Evolutionary conservation across 2,329 filamentous ascomycete genomes (phyloP).

Genomic region (Capronia epimyces): DNA sequence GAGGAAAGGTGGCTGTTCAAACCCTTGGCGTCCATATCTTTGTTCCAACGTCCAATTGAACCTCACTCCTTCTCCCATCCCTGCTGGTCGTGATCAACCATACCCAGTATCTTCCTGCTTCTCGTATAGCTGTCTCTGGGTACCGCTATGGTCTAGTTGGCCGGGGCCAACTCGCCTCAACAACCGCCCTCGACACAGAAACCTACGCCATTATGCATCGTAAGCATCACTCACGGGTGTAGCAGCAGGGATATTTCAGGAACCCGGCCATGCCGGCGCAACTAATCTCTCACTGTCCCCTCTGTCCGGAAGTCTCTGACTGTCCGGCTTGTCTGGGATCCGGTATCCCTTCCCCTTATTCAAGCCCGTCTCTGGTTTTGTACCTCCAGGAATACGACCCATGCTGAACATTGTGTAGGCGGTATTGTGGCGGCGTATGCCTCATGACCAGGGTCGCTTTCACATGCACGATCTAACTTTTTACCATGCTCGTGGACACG

Average conservation of each 20-base stretch:
- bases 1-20: neutral
- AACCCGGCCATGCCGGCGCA: neutral
- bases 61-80: neutral
- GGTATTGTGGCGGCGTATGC: too few relatives aligned
- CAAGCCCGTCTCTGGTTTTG: too few relatives aligned
- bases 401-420: too few relatives aligned
- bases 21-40: neutral
- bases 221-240: neutral
- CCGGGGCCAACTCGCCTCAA: too few relatives aligned
- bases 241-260: neutral
- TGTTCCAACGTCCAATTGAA: constrained; percentile 1
- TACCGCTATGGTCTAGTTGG: too few relatives aligned
- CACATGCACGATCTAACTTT: neutral
- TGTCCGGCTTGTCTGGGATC: too few relatives aligned
- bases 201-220: neutral
- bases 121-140: neutral
- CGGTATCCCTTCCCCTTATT: too few relatives aligned
- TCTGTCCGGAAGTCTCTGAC: too few relatives aligned
- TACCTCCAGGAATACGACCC: too few relatives aligned
- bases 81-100: neutral
- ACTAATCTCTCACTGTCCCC: neutral
- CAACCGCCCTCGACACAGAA: too few relatives aligned
- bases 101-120: neutral
- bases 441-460: too few relatives aligned
- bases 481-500: neutral